Evolutionary conservation across 441 rosid species (phyloP).

Genomic region (Kokia cookei): DNA sequence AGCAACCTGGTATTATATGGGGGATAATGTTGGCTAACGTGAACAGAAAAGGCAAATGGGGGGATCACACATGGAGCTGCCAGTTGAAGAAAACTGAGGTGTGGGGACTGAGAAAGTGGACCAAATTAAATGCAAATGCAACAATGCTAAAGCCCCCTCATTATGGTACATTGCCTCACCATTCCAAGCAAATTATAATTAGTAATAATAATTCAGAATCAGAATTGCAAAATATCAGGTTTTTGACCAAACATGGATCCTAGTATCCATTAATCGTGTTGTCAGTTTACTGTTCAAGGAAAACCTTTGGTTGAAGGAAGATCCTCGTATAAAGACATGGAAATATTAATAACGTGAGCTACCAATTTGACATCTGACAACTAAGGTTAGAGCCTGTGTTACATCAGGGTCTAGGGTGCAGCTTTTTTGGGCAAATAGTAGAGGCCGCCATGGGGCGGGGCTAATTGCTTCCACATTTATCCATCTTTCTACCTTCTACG

Average conservation of each 20-base stretch:
- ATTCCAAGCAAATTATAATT: not conserved
- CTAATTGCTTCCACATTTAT: no score
- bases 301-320: not conserved
- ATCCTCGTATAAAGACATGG: not conserved
- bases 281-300: not conserved
- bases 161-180: not conserved
- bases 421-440: not conserved
- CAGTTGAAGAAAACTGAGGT: not conserved
- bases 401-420: not conserved
- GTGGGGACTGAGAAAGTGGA: slow-evolving; percentile 3
- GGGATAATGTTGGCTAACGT: not conserved
- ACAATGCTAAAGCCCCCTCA: not conserved
- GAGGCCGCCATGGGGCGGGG: not conserved
- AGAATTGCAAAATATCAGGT: not conserved
- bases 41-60: not conserved
- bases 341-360: not conserved
- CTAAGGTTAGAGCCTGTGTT: not conserved
- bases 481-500: no score
- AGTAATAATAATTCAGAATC: not conserved
- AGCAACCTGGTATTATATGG: not conserved
- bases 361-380: not conserved
- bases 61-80: not conserved
- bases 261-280: not conserved
- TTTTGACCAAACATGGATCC: not conserved
- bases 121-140: not conserved